These are phyloP conservation scores for Alternaria angustiovoidea DNA, from an alignment of 2,329 filamentous ascomycete species.

Conservation along the genomic window DNA sequence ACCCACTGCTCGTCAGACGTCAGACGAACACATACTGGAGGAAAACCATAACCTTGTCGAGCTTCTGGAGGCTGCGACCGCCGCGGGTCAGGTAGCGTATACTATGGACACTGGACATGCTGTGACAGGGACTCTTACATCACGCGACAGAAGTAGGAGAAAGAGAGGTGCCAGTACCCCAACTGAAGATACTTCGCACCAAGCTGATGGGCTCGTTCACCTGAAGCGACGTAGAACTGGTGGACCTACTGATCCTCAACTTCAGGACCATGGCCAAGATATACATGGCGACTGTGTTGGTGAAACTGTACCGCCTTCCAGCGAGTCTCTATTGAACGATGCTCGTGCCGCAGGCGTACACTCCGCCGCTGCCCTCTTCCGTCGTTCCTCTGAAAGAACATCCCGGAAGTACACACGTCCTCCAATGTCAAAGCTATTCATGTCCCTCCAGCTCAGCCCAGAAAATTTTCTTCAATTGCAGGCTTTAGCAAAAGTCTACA, in stretches of 20 bases:
- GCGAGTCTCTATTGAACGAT: constrained; percentile 43
- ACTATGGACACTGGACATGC: constrained; percentile 21
- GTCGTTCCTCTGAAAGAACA: constrained; percentile 49
- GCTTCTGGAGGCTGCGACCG: constrained; percentile 49
- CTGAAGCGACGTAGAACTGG: constrained; percentile 35
- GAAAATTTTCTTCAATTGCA: constrained; percentile 66
- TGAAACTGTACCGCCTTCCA: constrained; percentile 24
- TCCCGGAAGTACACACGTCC: constrained; percentile 66
- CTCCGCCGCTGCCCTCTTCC: constrained; percentile 62
- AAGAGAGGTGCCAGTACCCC: constrained; percentile 30
- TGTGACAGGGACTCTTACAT: neutral
- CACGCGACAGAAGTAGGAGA: constrained; percentile 36
- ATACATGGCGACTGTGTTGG: constrained; percentile 8
- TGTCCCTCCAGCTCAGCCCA: constrained; percentile 63
- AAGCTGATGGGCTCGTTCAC: constrained; percentile 11
- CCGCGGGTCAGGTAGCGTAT: constrained; percentile 38
- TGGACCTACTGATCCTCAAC: constrained; percentile 26
- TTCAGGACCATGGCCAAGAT: constrained; percentile 10
- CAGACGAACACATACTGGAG: constrained; percentile 30
- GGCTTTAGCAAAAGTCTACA: constrained; percentile 64
- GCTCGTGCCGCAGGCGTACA: constrained; percentile 61
- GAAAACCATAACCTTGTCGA: constrained; percentile 46
- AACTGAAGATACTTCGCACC: constrained; percentile 9
- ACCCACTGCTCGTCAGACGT: constrained; percentile 20
- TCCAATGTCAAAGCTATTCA: constrained; percentile 65